These are phyloP conservation scores for Cenchrus purpureus DNA, from an alignment of 176 grass and related monocot species.

Conservation along the genomic window DNA sequence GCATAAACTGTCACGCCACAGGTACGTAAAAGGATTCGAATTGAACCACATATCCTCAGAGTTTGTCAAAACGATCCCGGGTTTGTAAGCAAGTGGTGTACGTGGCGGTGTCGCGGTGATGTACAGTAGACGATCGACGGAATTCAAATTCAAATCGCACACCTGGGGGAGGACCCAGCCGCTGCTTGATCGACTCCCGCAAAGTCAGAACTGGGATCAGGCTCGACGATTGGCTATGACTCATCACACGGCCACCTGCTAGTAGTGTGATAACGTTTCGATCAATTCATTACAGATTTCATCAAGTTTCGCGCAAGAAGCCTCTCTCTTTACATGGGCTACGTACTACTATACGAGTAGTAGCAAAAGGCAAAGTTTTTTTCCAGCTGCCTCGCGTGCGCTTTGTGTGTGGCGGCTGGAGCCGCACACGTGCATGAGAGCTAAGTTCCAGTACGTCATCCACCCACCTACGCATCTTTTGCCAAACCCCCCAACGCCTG, in stretches of 20 bases:
- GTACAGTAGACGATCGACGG: neutral
- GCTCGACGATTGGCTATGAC: neutral
- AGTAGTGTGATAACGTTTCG: neutral
- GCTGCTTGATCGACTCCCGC: neutral
- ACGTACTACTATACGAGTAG: too few species aligned
- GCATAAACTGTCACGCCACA: too few species aligned
- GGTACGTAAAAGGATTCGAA: neutral
- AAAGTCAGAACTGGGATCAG: slow-evolving; percentile 9
- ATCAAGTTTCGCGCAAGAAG: neutral
- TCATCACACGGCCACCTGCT: neutral
- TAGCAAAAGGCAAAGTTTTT: neutral
- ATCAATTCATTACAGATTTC: too few species aligned
- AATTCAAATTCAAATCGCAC: neutral
- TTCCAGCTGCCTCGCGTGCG: neutral
- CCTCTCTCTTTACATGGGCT: neutral
- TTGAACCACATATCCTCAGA: neutral
- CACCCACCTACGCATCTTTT: too few species aligned
- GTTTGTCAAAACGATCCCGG: too few species aligned
- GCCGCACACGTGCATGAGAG: neutral
- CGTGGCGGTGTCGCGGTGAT: too few species aligned
- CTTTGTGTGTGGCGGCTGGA: neutral
- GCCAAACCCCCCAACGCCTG: too few species aligned
- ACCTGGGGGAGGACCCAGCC: neutral
- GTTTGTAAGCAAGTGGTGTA: too few species aligned
- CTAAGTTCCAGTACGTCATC: too few species aligned